Conservation (phyloP, 352 stramenopile species). For the Thraustochytrium striatum region DNA sequence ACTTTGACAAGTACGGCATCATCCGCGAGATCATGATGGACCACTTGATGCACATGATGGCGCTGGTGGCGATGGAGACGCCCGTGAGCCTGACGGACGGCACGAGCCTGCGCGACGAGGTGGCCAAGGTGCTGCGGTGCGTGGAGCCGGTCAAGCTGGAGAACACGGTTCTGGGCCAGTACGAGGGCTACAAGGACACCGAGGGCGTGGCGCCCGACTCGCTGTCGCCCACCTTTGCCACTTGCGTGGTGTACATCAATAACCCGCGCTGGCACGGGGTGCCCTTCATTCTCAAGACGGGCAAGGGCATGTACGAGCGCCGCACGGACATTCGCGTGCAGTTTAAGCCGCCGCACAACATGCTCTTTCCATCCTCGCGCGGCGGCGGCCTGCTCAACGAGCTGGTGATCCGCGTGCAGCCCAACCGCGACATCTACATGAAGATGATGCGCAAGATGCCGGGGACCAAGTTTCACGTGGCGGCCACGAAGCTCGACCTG, state of each 20-base stretch:
- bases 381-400: constrained; percentile 83
- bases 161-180: constrained; percentile 96
- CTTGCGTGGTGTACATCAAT: constrained; percentile 76
- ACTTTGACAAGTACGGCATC: constrained; percentile 97
- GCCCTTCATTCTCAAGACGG: constrained; percentile 97
- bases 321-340: constrained; percentile 95
- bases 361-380: constrained; percentile 23
- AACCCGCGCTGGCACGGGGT: constrained; percentile 92
- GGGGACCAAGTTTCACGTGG: constrained; percentile 50
- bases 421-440: constrained; percentile 92
- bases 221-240: constrained; percentile 83
- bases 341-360: constrained; percentile 78
- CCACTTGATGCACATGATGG: constrained; percentile 96
- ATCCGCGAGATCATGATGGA: constrained; percentile 99
- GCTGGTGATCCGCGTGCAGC: constrained; percentile 93
- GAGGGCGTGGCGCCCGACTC: constrained; percentile 86
- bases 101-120: constrained; percentile 87
- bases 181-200: constrained; percentile 93
- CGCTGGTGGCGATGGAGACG: constrained; percentile 91
- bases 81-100: constrained; percentile 74
- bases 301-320: constrained; percentile 94
- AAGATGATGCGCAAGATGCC: constrained; percentile 65
- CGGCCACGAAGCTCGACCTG: constrained; percentile 50
- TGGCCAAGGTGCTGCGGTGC: constrained; percentile 93
- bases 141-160: constrained; percentile 86